Percentiles rank a stretch among this genome's conserved stretches.
Evolutionary conservation across 768 basidiomycete species (phyloP).

Genomic region (Macrocybe gigantea): DNA sequence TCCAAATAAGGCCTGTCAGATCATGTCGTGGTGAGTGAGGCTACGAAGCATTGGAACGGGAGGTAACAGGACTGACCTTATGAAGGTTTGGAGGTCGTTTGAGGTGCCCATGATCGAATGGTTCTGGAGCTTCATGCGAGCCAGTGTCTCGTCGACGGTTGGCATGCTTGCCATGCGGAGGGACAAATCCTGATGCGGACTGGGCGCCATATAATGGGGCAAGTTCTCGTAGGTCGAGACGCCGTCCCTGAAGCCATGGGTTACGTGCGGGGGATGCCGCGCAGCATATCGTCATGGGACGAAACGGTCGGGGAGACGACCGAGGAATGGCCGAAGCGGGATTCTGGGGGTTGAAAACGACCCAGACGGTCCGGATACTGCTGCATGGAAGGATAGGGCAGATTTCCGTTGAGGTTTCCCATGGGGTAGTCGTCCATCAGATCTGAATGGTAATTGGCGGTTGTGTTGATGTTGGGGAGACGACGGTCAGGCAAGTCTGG

Average conservation of each 20-base stretch:
- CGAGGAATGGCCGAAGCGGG: conserved; percentile 41
- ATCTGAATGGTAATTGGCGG: conserved; percentile 46
- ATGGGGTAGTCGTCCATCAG: conserved; percentile 62
- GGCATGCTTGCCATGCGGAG: conserved; percentile 61
- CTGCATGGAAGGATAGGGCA: conserved; percentile 47
- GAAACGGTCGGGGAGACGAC: conserved; percentile 34
- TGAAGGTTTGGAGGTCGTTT: conserved; percentile 75
- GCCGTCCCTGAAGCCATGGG: conserved; percentile 53
- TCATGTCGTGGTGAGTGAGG: conserved; percentile 12
- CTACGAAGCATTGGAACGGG: background rate
- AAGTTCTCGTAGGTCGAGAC: conserved; percentile 54
- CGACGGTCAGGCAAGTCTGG: conserved; percentile 61
- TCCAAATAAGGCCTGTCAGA: conserved; percentile 67
- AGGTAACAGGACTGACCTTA: conserved; percentile 44
- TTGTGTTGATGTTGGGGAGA: conserved; percentile 35
- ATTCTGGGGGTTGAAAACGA: conserved; percentile 46
- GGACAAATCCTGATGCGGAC: conserved; percentile 49
- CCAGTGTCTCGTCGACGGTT: conserved; percentile 53
- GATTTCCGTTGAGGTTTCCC: conserved; percentile 35
- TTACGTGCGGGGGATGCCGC: conserved; percentile 67
- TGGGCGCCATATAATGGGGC: conserved; percentile 46
- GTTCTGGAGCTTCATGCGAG: conserved; percentile 58
- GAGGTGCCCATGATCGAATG: conserved; percentile 54
- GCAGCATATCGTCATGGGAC: conserved; percentile 56
- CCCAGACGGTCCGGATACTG: conserved; percentile 54